Conservation (phyloP, 1,139 yeast species). For the Yamadazyma dushanensis region DNA sequence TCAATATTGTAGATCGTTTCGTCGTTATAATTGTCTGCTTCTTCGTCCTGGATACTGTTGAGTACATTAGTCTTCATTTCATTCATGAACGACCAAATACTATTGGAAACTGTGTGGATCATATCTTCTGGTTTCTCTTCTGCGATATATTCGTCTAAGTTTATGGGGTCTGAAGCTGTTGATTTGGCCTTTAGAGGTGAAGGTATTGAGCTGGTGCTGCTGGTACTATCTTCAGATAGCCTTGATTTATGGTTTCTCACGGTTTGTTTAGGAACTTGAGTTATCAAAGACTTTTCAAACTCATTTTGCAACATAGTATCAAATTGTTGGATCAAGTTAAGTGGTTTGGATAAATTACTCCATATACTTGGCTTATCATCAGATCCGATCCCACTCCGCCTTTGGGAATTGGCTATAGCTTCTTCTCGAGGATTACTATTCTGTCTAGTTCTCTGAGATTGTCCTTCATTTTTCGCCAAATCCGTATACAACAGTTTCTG, state of each 20-base stretch:
- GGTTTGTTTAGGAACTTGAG: not conserved
- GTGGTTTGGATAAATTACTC: constrained; percentile 54
- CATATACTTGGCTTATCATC: constrained; percentile 25
- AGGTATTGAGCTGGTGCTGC: constrained; percentile 24
- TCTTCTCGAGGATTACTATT: constrained; percentile 36
- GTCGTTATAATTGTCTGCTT: not conserved
- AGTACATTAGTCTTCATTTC: constrained; percentile 31
- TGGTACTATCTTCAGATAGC: constrained; percentile 28
- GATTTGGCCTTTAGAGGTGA: constrained; percentile 14
- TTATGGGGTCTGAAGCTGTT: constrained; percentile 9
- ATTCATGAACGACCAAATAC: constrained; percentile 48
- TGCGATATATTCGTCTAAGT: constrained; percentile 14
- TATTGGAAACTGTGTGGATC: constrained; percentile 43
- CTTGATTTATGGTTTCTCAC: constrained; percentile 18
- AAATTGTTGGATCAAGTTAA: constrained; percentile 63
- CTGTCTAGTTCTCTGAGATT: constrained; percentile 12
- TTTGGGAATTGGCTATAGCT: constrained; percentile 32
- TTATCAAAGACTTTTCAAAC: constrained; percentile 50
- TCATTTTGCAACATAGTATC: constrained; percentile 68
- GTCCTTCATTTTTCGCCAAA: constrained; percentile 13
- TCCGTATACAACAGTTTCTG: constrained; percentile 42
- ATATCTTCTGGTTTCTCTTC: constrained; percentile 24
- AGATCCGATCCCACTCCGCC: constrained; percentile 13
- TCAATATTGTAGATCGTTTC: constrained; percentile 25
- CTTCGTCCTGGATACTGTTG: constrained; percentile 10